phyloP scores from a whole-genome alignment of 176 grass and related monocot genomes.

The Avena atlantica region DNA sequence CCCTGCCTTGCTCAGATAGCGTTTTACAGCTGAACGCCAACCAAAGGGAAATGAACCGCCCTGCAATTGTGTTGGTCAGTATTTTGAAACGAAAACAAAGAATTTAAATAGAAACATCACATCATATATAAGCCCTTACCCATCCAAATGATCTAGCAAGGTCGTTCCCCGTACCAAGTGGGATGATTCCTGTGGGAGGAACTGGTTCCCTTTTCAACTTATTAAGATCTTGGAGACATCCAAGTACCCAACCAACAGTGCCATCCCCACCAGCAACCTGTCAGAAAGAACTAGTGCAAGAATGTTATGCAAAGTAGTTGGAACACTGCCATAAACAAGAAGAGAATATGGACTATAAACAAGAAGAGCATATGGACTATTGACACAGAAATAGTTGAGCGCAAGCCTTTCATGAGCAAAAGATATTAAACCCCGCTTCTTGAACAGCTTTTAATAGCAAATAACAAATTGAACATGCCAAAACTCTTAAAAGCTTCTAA shows the following conservation, averaged over 20 bases:
- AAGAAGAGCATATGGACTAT: background rate
- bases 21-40: constrained; percentile 90
- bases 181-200: constrained; percentile 96
- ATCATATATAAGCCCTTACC: constrained; percentile 60
- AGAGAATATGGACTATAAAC: background rate
- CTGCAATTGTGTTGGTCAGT: constrained; percentile 50
- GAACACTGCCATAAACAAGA: constrained; percentile 17
- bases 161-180: constrained; percentile 97
- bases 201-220: constrained; percentile 74
- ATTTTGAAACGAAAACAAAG: constrained; percentile 28
- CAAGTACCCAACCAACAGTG: constrained; percentile 94
- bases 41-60: constrained; percentile 97
- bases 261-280: constrained; percentile 99
- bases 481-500: constrained; percentile 24
- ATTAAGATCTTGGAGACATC: constrained; percentile 86
- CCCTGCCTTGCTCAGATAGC: constrained; percentile 67
- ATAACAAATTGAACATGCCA: background rate
- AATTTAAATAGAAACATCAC: constrained; percentile 17
- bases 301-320: constrained; percentile 46
- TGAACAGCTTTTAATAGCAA: background rate
- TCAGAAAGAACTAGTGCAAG: constrained; percentile 48
- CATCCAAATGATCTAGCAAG: constrained; percentile 95
- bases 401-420: background rate
- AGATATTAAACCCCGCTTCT: background rate
- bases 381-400: background rate